Base-by-base conservation (phyloP, 495 filamentous ascomycete species). In the Staphylotrichum tortipilum region DNA sequence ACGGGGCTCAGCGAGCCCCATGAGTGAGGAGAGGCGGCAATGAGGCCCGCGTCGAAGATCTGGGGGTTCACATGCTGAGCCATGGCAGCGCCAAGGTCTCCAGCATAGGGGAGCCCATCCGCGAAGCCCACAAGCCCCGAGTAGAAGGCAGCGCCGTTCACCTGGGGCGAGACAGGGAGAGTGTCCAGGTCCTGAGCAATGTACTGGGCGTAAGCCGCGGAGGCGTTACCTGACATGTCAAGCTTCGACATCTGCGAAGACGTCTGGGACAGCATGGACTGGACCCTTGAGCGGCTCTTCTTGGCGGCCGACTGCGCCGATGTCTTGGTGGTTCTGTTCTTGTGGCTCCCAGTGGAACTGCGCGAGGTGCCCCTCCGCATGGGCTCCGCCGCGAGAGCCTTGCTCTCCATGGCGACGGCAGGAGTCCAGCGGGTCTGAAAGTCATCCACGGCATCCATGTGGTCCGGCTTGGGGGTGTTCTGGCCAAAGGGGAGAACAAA, bases 1-100 rank as follows among this genome's bases (percentile, higher is more conserved):
- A 59, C 67, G 29, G 69, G 67, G 65, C 70, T 73, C 53, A 74
- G 67, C 52, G 71, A 75, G 57, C 68, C 68, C 72, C 71, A 74
- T 10, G 71, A 71, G 45, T 68, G 67, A 28, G 72, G 70, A 24
- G 72, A 73, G 54, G 64, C 60, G 33, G 59, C 68, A 15, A 64
- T 46, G 36, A 74, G 59, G 38, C 65, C 63, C 42, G 67, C 52
- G 49, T 73, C 68, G 58, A 71, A 72, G 59, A 74, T 69, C 52
- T 76, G 72, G 28, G 71, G 63, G 57, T 67, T 67, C 60, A 67
- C 66, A 29, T 74, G 69, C 51, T 71, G 68, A 43, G 60, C 47
- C 56, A 71, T 62, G 48, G 65, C 58, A 44, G 64, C 49, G 34
- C 66, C 59, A 38, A 69, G 52, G 44, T 66, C 65, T 44, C 55